phyloP scores from a whole-genome alignment of 371 early-diverging fungal species.

The Funneliformis caledonium region DNA sequence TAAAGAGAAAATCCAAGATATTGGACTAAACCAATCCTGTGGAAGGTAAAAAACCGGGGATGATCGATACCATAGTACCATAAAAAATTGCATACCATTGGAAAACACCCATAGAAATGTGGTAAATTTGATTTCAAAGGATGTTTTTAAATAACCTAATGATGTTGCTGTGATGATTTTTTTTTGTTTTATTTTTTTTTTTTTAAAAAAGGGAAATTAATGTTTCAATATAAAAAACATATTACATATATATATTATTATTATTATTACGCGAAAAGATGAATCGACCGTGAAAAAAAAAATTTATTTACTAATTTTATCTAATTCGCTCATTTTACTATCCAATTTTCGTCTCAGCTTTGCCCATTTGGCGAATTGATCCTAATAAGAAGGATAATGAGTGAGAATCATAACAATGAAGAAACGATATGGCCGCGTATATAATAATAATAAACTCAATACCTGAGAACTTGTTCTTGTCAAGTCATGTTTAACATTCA shows the following conservation, averaged over 20 bases:
- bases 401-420: neutral
- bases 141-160: slow-evolving; percentile 66
- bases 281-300: neutral
- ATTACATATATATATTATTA: neutral
- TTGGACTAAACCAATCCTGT: slow-evolving; percentile 83
- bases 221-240: too few relatives aligned
- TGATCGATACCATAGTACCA: slow-evolving; percentile 73
- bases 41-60: slow-evolving; percentile 85
- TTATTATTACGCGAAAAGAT: neutral
- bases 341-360: slow-evolving; percentile 87
- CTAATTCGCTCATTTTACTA: slow-evolving; percentile 64
- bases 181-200: neutral
- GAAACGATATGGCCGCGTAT: neutral
- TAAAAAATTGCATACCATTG: slow-evolving; percentile 69
- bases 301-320: slow-evolving; percentile 59
- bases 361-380: slow-evolving; percentile 96
- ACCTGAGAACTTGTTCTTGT: slow-evolving; percentile 71
- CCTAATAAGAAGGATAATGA: slow-evolving; percentile 50
- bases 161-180: slow-evolving; percentile 56
- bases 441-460: neutral
- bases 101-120: slow-evolving; percentile 72
- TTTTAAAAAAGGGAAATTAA: too few relatives aligned
- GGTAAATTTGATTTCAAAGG: slow-evolving; percentile 81
- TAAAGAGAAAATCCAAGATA: slow-evolving; percentile 67
- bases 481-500: slow-evolving; percentile 64